phyloP scores from a whole-genome alignment of 1,284 basidiomycete genomes.

The Pseudozyma flocculosa region DNA sequence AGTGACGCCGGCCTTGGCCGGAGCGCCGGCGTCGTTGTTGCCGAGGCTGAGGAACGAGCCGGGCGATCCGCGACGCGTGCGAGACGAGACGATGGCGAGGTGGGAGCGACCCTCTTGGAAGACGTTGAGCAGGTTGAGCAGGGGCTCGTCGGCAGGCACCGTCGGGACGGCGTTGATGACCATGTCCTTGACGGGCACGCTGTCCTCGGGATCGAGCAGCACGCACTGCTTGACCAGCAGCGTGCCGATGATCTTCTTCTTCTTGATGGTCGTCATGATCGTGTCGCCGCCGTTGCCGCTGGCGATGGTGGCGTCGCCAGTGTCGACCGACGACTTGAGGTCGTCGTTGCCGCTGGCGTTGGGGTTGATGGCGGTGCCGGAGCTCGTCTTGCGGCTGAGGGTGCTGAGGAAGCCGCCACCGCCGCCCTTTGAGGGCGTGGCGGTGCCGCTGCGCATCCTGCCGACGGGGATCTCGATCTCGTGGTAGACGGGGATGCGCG shows the following conservation, averaged over 20 bases:
- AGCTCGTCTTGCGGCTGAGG: conserved; percentile 60
- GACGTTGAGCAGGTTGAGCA: conserved; percentile 81
- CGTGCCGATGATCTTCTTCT: conserved; percentile 76
- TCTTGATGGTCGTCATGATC: conserved; percentile 30
- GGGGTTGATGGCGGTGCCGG: conserved; percentile 46
- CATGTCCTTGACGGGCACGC: conserved; percentile 53
- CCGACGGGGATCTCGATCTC: conserved; percentile 59
- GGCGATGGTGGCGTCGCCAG: conserved; percentile 60
- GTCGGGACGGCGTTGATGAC: conserved; percentile 74
- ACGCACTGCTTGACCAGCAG: conserved; percentile 83
- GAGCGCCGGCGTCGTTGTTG: conserved; percentile 16
- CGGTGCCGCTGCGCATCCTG: conserved; percentile 26
- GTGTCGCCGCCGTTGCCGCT: conserved; percentile 1
- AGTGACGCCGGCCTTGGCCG: conserved; percentile 16
- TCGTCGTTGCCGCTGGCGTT: conserved; percentile 15
- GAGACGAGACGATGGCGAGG: conserved; percentile 76
- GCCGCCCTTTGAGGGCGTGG: conserved; percentile 14
- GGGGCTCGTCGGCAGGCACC: conserved; percentile 79
- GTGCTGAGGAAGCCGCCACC: conserved; percentile 20
- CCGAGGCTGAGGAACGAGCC: conserved; percentile 53
- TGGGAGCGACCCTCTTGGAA: conserved; percentile 90
- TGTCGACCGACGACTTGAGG: conserved; percentile 46
- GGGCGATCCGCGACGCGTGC: conserved; percentile 29
- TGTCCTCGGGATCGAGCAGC: conserved; percentile 77
- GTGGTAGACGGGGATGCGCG: conserved; percentile 62